phyloP scores from a whole-genome alignment of 768 basidiomycete genomes.

The Pisolithus marmoratus region DNA sequence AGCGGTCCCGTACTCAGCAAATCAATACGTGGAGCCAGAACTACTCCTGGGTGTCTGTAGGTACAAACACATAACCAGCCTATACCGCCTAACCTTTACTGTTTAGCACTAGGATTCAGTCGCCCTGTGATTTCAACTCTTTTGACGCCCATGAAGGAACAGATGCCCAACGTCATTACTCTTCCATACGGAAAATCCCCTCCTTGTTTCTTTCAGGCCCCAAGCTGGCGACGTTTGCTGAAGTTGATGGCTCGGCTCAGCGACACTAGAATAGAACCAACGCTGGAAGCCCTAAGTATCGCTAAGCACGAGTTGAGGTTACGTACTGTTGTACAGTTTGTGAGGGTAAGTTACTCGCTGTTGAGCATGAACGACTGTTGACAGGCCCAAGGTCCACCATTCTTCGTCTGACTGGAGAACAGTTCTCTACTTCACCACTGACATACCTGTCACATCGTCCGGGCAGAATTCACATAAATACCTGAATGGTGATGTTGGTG shows the following conservation, averaged over 20 bases:
- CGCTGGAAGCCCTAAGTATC: constrained; percentile 57
- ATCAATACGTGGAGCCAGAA: constrained; percentile 51
- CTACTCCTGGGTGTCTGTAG: constrained; percentile 58
- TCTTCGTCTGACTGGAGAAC: constrained; percentile 62
- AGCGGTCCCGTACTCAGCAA: constrained; percentile 17
- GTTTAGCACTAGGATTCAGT: constrained; percentile 61
- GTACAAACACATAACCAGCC: constrained; percentile 26
- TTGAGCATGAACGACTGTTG: constrained; percentile 1
- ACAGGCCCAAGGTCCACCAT: constrained; percentile 47
- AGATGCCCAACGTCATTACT: constrained; percentile 69
- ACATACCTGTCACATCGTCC: constrained; percentile 52
- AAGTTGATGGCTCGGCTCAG: constrained; percentile 72
- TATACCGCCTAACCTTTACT: constrained; percentile 6
- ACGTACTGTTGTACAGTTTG: constrained; percentile 73
- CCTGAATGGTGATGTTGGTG: constrained; percentile 52
- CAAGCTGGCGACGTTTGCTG: constrained; percentile 68
- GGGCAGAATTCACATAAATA: constrained; percentile 42
- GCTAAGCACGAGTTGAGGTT: constrained; percentile 53
- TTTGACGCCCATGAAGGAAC: constrained; percentile 41
- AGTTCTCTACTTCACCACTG: constrained; percentile 72
- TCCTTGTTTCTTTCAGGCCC: constrained; percentile 67
- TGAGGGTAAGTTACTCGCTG: constrained; percentile 46
- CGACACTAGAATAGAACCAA: constrained; percentile 64
- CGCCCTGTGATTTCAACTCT: constrained; percentile 48
- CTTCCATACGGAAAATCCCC: constrained; percentile 65